These are phyloP conservation scores for Lagerstroemia speciosa DNA, from an alignment of 345 rosid species.

Conservation along the genomic window DNA sequence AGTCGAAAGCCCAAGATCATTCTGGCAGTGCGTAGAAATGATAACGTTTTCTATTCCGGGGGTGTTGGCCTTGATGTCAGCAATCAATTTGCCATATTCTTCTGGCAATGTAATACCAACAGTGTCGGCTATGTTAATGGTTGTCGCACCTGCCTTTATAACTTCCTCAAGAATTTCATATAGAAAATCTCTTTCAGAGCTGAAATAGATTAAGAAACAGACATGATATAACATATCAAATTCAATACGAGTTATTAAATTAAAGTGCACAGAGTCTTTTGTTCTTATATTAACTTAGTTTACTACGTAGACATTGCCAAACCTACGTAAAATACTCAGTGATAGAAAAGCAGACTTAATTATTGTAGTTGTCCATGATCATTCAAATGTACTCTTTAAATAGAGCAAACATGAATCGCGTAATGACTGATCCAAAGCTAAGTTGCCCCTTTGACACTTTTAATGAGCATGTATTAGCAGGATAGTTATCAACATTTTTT, in stretches of 20 bases:
- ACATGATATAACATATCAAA: not conserved
- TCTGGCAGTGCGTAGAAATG: constrained; percentile 94
- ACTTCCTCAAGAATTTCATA: constrained; percentile 83
- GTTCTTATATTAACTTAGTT: too few relatives aligned
- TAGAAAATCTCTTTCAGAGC: constrained; percentile 80
- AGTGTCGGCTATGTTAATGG: constrained; percentile 91
- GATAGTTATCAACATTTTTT: not conserved
- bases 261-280: not conserved
- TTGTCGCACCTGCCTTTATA: constrained; percentile 93
- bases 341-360: not conserved
- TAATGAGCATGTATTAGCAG: not conserved
- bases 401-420: not conserved
- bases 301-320: not conserved
- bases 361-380: not conserved
- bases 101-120: constrained; percentile 75
- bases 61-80: constrained; percentile 83
- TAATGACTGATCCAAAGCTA: not conserved
- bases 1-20: constrained; percentile 99
- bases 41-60: constrained; percentile 79
- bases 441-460: not conserved
- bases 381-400: not conserved
- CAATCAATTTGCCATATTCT: constrained; percentile 79
- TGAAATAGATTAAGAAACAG: constrained; percentile 9
- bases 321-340: not conserved
- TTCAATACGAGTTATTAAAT: not conserved